Conservation (phyloP, 495 filamentous ascomycete genomes). For the Penicillium nucicola region DNA sequence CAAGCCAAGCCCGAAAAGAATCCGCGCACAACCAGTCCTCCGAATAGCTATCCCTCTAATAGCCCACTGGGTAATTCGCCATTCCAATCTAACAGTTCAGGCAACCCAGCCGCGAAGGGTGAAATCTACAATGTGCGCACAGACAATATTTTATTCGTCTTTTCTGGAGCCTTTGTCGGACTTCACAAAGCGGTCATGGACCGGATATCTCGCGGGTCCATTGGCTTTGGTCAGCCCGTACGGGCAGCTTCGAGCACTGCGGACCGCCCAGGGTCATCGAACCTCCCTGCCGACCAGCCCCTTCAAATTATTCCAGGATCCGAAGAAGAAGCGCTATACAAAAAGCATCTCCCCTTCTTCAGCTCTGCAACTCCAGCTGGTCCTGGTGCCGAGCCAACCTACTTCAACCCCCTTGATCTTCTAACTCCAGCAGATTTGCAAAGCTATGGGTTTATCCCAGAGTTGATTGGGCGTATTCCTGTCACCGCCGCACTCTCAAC, state of each 20-base stretch:
- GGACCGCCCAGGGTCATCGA: constrained; percentile 21
- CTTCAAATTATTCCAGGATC: constrained; percentile 46
- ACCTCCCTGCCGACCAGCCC: constrained; percentile 38
- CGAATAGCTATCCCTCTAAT: constrained; percentile 46
- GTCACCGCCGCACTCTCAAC: constrained; percentile 81
- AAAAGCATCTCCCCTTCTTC: constrained; percentile 69
- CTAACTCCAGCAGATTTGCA: constrained; percentile 81
- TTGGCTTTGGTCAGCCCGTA: constrained; percentile 87
- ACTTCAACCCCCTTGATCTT: constrained; percentile 78
- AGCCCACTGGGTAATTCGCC: constrained; percentile 46
- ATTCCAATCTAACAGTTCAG: constrained; percentile 33
- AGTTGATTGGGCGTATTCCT: constrained; percentile 87
- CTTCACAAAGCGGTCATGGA: constrained; percentile 86
- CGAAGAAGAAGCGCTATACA: constrained; percentile 60
- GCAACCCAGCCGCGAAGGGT: constrained; percentile 56
- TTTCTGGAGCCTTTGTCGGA: constrained; percentile 91
- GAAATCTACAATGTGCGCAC: constrained; percentile 91
- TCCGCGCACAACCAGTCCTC: constrained; percentile 44
- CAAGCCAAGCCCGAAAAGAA: constrained; percentile 77
- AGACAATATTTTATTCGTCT: constrained; percentile 94
- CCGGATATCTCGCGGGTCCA: constrained; percentile 79
- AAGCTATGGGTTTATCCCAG: constrained; percentile 90
- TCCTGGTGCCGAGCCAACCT: constrained; percentile 38
- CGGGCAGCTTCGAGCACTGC: constrained; percentile 40
- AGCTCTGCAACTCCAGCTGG: constrained; percentile 32